Percentiles rank a stretch among this genome's conserved stretches.
Evolutionary conservation across 78 protist genomes (phyloP).

Genomic region (Protostelium mycophagum): DNA sequence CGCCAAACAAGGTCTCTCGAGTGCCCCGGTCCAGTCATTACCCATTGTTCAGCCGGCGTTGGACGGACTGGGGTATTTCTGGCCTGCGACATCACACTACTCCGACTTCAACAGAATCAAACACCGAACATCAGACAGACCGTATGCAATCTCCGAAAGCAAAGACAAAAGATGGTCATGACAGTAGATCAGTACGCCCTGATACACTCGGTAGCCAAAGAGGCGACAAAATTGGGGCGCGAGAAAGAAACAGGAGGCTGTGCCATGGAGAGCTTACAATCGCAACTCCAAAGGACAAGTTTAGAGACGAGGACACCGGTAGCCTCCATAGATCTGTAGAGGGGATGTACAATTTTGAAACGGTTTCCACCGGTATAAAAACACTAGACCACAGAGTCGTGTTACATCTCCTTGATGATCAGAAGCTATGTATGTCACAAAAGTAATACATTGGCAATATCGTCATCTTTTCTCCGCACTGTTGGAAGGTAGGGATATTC

Average conservation of each 20-base stretch:
- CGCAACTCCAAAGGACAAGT: too few species aligned
- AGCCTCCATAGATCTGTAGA: too few species aligned
- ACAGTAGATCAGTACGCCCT: constrained; percentile 57
- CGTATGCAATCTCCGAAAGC: constrained; percentile 29
- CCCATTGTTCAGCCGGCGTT: constrained; percentile 79
- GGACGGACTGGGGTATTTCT: constrained; percentile 76
- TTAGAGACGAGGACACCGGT: too few species aligned
- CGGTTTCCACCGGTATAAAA: too few species aligned
- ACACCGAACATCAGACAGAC: not conserved
- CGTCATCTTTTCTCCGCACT: too few species aligned
- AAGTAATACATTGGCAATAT: too few species aligned
- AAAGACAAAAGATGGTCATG: constrained; percentile 66
- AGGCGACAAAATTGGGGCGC: constrained; percentile 10
- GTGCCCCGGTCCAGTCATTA: constrained; percentile 56
- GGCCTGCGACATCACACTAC: constrained; percentile 41
- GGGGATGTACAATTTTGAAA: too few species aligned
- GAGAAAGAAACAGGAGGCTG: not conserved
- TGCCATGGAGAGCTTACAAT: not conserved
- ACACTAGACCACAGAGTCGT: too few species aligned
- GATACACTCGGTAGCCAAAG: constrained; percentile 43
- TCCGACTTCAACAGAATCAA: not conserved
- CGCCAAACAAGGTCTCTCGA: not conserved
- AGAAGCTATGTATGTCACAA: too few species aligned
- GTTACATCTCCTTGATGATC: too few species aligned
- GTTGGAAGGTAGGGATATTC: too few species aligned